Conservation (phyloP, 2,329 filamentous ascomycete genomes). For the Nakataea oryzae region DNA sequence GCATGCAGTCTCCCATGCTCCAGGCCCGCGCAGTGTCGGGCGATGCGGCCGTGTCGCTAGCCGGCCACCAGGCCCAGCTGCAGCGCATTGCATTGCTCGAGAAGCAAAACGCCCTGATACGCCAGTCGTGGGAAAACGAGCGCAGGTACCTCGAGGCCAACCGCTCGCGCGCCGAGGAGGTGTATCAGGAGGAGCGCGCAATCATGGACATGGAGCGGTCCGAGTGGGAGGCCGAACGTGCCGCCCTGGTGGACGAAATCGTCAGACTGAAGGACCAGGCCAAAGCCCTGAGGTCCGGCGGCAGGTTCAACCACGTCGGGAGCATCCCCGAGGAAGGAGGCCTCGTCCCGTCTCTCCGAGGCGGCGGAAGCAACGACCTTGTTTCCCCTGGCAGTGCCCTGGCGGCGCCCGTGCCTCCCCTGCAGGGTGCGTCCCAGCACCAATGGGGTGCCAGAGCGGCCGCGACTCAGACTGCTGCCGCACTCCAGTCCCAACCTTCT, state of each 20-base stretch:
- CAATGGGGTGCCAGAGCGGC: no score
- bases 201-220: conserved; percentile 41
- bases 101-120: conserved; percentile 30
- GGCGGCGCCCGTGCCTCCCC: background rate
- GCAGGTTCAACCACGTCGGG: background rate
- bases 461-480: background rate
- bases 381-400: background rate
- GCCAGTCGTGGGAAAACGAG: conserved; percentile 43
- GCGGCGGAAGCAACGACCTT: background rate
- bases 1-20: conserved; percentile 1
- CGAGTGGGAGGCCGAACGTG: conserved; percentile 35
- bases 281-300: background rate
- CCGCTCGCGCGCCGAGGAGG: conserved; percentile 40
- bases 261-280: conserved; percentile 8
- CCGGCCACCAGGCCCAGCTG: conserved; percentile 10
- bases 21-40: conserved; percentile 14
- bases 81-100: conserved; percentile 28
- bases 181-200: conserved; percentile 42
- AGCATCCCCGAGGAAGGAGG: conserved; percentile 1
- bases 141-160: conserved; percentile 42
- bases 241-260: conserved; percentile 28
- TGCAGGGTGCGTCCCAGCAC: background rate
- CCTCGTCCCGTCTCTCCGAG: background rate
- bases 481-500: background rate
- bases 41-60: conserved; percentile 10